phyloP scores from a whole-genome alignment of 345 rosid genomes.

The Xanthoceras sorbifolium region DNA sequence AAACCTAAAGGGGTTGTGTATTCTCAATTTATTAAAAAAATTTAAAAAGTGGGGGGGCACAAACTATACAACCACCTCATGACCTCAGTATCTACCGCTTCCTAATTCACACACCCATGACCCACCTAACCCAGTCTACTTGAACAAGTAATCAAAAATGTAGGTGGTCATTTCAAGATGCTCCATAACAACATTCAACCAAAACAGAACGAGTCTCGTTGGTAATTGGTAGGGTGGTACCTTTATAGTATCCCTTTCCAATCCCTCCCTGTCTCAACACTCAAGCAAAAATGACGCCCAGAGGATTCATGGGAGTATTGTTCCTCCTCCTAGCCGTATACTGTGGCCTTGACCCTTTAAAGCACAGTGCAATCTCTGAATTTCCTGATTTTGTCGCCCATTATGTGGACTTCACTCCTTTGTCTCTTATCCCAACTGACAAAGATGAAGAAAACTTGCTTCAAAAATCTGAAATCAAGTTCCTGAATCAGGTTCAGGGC shows the following conservation, averaged over 20 bases:
- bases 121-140: neutral
- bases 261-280: neutral
- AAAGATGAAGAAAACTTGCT: constrained; percentile 59
- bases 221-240: no score
- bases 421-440: constrained; percentile 46
- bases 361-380: constrained; percentile 65
- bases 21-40: no score
- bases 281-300: constrained; percentile 29
- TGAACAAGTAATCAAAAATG: no score
- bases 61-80: neutral
- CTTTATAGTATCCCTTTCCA: no score
- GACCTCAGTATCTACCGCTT: neutral
- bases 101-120: no score
- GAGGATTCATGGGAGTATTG: constrained; percentile 36
- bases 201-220: neutral
- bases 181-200: neutral
- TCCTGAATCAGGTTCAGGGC: constrained; percentile 75
- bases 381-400: constrained; percentile 65
- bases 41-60: no score
- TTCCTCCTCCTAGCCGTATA: constrained; percentile 66
- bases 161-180: neutral
- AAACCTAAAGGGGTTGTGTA: no score
- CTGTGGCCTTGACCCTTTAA: constrained; percentile 79
- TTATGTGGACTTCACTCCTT: constrained; percentile 46
- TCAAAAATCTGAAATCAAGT: constrained; percentile 75